Evolutionary conservation across 331 rosid species (phyloP).

Genomic region (Telfairia occidentalis): DNA sequence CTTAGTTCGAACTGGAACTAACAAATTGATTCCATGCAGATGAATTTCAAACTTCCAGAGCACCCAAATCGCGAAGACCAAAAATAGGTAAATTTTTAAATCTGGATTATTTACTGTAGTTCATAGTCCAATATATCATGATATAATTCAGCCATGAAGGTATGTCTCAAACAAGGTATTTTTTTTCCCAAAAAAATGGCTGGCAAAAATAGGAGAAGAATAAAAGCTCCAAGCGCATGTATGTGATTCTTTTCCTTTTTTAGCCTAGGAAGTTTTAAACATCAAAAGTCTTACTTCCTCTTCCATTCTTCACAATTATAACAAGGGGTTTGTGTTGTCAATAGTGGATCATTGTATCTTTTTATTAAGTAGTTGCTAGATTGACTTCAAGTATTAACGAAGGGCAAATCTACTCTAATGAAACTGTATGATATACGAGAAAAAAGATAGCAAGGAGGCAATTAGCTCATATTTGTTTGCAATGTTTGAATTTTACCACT

Average conservation of each 20-base stretch:
- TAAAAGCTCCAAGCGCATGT: neutral
- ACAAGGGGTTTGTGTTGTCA: neutral
- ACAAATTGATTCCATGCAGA: conserved; percentile 36
- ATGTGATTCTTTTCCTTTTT: neutral
- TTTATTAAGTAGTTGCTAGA: neutral
- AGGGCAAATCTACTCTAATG: neutral
- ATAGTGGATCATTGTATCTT: neutral
- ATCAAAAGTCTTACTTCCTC: neutral
- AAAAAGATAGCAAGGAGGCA: too few species aligned
- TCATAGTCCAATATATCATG: conserved; percentile 2
- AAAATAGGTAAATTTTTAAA: conserved; percentile 50
- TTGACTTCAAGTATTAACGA: neutral
- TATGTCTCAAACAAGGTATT: neutral
- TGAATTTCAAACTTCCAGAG: conserved; percentile 90
- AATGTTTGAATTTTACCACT: neutral
- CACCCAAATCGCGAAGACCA: conserved; percentile 85
- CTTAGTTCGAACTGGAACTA: conserved; percentile 7
- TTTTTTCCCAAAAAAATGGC: neutral
- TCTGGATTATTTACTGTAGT: neutral
- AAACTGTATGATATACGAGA: too few species aligned
- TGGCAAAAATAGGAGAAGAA: neutral
- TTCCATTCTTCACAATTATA: neutral
- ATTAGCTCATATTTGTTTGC: too few species aligned
- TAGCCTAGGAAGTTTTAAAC: neutral
- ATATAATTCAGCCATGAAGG: neutral